These are phyloP conservation scores for Phytophthora brassicae DNA, from an alignment of 352 stramenopile genomes.

Conservation along the genomic window DNA sequence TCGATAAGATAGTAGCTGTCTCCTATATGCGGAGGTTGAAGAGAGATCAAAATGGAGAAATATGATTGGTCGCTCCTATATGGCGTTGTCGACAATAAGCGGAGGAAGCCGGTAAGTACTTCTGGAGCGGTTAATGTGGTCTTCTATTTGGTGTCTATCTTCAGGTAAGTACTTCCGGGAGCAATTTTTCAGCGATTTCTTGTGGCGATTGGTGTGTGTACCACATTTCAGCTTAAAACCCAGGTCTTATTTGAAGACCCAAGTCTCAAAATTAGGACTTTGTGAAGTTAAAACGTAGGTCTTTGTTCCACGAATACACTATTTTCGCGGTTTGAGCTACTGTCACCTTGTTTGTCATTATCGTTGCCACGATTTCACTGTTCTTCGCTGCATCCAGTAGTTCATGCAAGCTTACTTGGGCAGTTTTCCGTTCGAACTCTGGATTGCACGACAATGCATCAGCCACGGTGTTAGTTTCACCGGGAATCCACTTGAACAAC, in stretches of 20 bases:
- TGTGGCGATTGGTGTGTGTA: not conserved
- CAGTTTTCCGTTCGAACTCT: constrained; percentile 2
- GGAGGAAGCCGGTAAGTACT: too few relatives aligned
- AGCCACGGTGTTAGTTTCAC: not conserved
- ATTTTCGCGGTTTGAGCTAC: not conserved
- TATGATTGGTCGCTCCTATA: too few relatives aligned
- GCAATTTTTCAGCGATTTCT: not conserved
- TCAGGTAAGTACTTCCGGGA: too few relatives aligned
- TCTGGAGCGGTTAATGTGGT: too few relatives aligned
- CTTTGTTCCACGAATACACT: constrained; percentile 2
- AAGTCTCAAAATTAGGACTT: not conserved
- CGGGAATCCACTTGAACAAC: not conserved
- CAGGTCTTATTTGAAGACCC: not conserved
- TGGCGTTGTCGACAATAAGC: too few relatives aligned
- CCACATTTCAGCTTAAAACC: not conserved
- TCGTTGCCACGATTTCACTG: not conserved
- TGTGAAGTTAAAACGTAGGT: not conserved
- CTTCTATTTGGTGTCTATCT: too few relatives aligned
- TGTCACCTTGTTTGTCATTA: not conserved
- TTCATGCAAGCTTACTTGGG: constrained; percentile 4
- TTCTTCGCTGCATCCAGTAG: constrained; percentile 1
- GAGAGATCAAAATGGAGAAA: too few relatives aligned
- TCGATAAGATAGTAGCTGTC: too few relatives aligned
- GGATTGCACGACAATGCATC: constrained; percentile 1
- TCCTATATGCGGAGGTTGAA: too few relatives aligned